Base-by-base conservation (phyloP, 306 rosid species). In the Inga laurina region DNA sequence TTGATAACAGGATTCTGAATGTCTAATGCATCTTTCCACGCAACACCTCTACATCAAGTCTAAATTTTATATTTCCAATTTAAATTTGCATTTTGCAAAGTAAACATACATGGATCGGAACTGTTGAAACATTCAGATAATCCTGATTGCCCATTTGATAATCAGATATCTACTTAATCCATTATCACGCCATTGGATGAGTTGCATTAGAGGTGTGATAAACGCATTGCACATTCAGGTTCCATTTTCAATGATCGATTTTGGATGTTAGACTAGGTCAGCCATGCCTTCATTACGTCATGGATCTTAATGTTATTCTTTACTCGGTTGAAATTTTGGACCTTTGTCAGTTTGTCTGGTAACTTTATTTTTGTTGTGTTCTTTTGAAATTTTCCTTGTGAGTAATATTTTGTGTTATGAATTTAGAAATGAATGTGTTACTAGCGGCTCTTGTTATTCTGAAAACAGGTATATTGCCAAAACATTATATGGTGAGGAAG, bases 401-500 rank as follows among this genome's bases (percentile, higher is more conserved):
- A 19, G 43, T 56, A 49, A n/a, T 54, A 82, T 54, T 64, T n/a
- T 34, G 30, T 67, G 48, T 54, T 54, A 52, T 37, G 70, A 73
- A 73, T 77, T 49, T 80, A 13, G 45, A 46, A 62, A 64, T 57
- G 41, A 57, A 35, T 70, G 49, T 37, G 66, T 76, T 27, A 76
- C 41, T 76, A 30, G 67, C 76, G 24, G 67, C 76, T 74, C 57
- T 61, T 79, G 76, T 72, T 73, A 78, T 88, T 89, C 78, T 83
- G 78, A 72, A 77, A 85, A 83, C 85, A 96, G 99, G 89, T 90
- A 92, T 77, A 97, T 97, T 78, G 99, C 98, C 44, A 94, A 86
- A 90, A 94, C 93, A 56, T 82, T 91, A 82, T 94, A 86, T 37
- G 91, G 93, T 68, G 86, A 84, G 14, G 97, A 96, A 19, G 98